A percentile compares a stretch with the other conserved stretches of the same genome.
Evolutionary conservation across 176 grass and related monocot genomes (phyloP).

Genomic region (Oryza officinalis): DNA sequence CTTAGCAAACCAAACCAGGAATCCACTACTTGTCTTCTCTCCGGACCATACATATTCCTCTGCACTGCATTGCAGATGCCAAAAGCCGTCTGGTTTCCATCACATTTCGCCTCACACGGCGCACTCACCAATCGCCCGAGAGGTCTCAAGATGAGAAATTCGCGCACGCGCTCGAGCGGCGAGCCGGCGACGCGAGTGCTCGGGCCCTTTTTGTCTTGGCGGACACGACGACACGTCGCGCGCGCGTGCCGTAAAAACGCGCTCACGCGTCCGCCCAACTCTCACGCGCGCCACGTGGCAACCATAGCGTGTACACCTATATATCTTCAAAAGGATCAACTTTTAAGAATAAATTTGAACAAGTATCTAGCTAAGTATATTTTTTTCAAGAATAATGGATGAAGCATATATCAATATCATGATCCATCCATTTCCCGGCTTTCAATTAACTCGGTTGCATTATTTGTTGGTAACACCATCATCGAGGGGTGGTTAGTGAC

Average conservation of each 20-base stretch:
- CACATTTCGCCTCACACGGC: neutral
- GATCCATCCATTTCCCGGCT: too few relatives aligned
- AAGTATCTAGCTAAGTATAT: too few relatives aligned
- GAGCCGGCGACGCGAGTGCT: neutral
- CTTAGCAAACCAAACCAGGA: neutral
- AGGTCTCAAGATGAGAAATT: neutral
- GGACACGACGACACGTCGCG: conserved; percentile 23
- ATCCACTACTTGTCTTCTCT: neutral
- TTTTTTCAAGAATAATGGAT: too few relatives aligned
- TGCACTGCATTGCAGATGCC: neutral
- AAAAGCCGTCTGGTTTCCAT: neutral
- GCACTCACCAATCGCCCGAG: too few relatives aligned
- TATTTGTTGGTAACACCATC: conserved; percentile 6
- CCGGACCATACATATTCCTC: neutral
- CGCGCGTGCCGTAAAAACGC: neutral
- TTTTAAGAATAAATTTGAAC: too few relatives aligned
- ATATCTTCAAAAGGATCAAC: too few relatives aligned
- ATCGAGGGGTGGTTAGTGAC: neutral
- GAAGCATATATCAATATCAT: too few relatives aligned
- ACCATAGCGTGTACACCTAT: neutral
- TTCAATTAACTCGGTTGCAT: neutral
- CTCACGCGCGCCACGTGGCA: conserved; percentile 4
- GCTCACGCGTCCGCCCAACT: neutral
- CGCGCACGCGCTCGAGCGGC: neutral
- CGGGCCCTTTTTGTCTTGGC: neutral